Conservation (phyloP, 441 rosid species). For the Codiaeum variegatum region DNA sequence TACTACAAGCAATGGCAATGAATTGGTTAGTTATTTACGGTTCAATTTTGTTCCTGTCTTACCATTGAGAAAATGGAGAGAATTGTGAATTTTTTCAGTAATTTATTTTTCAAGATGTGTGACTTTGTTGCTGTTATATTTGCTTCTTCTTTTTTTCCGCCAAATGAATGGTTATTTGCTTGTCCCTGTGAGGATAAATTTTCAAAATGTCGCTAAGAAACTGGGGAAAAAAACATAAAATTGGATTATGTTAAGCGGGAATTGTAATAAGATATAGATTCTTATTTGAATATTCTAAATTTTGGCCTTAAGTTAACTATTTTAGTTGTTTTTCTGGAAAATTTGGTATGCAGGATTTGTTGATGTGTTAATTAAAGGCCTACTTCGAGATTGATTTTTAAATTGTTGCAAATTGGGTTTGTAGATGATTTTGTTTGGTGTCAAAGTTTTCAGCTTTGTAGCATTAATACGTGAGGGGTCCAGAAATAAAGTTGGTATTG, state of each 20-base stretch:
- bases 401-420: background rate
- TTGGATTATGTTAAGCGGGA: background rate
- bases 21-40: slow-evolving; percentile 49
- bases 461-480: slow-evolving; percentile 6
- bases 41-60: background rate
- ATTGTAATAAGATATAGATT: background rate
- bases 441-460: background rate
- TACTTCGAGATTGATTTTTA: background rate
- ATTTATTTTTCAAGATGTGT: background rate
- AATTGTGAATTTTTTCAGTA: background rate
- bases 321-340: background rate
- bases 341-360: slow-evolving; percentile 3
- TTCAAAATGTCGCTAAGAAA: background rate
- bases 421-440: background rate
- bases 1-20: slow-evolving; percentile 65
- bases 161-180: background rate
- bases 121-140: background rate
- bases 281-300: background rate
- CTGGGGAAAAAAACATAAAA: background rate
- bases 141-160: no score
- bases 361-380: background rate
- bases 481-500: background rate
- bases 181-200: background rate
- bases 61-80: background rate
- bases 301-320: background rate